Conservation (phyloP, 257 asterid species). For the Catharanthus roseus region DNA sequence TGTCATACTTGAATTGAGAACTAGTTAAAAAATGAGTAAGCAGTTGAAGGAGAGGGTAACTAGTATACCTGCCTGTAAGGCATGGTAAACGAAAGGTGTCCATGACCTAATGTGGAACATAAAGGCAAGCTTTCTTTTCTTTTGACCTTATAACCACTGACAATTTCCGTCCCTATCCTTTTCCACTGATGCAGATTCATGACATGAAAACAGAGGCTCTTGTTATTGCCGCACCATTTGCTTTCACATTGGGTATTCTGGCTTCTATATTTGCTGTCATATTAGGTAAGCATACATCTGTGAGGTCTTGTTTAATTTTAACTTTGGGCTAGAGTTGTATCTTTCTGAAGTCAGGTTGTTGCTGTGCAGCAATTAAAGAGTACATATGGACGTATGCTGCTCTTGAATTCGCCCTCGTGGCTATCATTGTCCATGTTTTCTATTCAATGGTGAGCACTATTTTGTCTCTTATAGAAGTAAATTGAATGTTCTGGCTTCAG, state of each 20-base stretch:
- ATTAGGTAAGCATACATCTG: slow-evolving; percentile 37
- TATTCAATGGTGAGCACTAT: slow-evolving; percentile 52
- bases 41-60: neutral
- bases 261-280: slow-evolving; percentile 65
- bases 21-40: neutral
- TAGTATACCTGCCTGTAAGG: neutral
- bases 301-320: neutral
- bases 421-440: slow-evolving; percentile 51
- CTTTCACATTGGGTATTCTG: slow-evolving; percentile 69
- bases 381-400: slow-evolving; percentile 81
- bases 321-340: neutral
- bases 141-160: neutral
- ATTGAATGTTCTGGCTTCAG: neutral
- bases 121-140: neutral
- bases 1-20: neutral
- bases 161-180: neutral
- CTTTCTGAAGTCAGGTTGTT: slow-evolving; percentile 13
- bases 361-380: slow-evolving; percentile 67
- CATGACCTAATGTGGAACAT: neutral
- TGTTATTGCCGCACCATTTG: slow-evolving; percentile 68
- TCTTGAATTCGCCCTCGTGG: slow-evolving; percentile 70
- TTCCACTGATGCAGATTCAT: slow-evolving; percentile 35
- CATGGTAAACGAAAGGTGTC: neutral
- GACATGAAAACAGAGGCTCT: slow-evolving; percentile 65
- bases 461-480: neutral